These are phyloP conservation scores for Pichia sp. DNA, from an alignment of 1,139 yeast species.

Conservation along the genomic window DNA sequence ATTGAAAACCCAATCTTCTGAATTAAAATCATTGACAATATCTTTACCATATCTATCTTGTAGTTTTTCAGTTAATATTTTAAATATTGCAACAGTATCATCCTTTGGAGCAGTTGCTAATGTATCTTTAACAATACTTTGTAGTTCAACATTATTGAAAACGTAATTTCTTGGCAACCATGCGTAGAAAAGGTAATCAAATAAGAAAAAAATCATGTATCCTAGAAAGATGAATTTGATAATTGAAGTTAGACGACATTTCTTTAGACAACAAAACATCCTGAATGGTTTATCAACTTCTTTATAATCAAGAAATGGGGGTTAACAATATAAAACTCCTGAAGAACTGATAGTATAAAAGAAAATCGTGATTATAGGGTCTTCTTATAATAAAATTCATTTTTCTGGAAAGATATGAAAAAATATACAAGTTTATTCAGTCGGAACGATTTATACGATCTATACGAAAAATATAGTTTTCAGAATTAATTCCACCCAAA, in stretches of 20 bases:
- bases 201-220: constrained; percentile 28
- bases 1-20: constrained; percentile 89
- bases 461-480: too few relatives aligned
- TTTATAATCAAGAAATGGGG: too few relatives aligned
- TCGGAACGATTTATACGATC: too few relatives aligned
- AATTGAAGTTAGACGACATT: constrained; percentile 10
- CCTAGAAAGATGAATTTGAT: constrained; percentile 22
- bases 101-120: constrained; percentile 50
- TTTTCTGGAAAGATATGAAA: too few relatives aligned
- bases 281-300: background rate
- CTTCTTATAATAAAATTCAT: too few relatives aligned
- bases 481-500: too few relatives aligned
- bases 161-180: constrained; percentile 68
- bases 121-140: constrained; percentile 44
- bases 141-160: constrained; percentile 43
- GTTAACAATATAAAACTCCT: too few relatives aligned
- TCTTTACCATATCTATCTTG: constrained; percentile 57
- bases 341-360: background rate
- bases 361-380: background rate
- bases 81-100: constrained; percentile 55
- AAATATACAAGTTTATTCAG: too few relatives aligned
- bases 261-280: constrained; percentile 8
- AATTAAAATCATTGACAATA: constrained; percentile 59
- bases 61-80: constrained; percentile 53
- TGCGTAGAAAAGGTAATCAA: constrained; percentile 43